Conservation (phyloP, 169 alveolate species). For the Theileria orientalis region DNA sequence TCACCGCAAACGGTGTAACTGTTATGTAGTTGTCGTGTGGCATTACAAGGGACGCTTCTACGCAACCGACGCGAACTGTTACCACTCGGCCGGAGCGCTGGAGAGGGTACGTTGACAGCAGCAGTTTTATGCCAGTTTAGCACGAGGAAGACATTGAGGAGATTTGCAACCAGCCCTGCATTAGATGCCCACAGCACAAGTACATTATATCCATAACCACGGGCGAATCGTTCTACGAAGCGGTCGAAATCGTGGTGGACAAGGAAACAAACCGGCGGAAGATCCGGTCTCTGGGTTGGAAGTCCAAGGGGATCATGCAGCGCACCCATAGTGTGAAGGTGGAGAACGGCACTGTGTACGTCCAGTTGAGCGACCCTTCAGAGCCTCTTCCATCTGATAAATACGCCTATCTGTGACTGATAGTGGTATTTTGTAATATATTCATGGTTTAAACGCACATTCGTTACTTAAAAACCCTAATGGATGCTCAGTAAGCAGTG, state of each 20-base stretch:
- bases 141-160: constrained; percentile 70
- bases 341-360: constrained; percentile 18
- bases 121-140: constrained; percentile 1
- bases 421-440: not conserved
- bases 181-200: constrained; percentile 72
- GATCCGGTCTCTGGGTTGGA: constrained; percentile 31
- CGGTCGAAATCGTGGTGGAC: constrained; percentile 35
- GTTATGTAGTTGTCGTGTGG: constrained; percentile 65
- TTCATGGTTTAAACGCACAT: not conserved
- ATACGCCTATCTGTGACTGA: constrained; percentile 31
- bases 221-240: constrained; percentile 72
- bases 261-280: not conserved
- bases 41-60: constrained; percentile 38
- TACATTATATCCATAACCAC: constrained; percentile 65
- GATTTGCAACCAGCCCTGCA: constrained; percentile 68
- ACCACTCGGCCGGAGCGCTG: constrained; percentile 73
- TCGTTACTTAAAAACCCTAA: not conserved
- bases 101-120: constrained; percentile 39
- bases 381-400: constrained; percentile 40
- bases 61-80: constrained; percentile 76
- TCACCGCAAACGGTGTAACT: not conserved
- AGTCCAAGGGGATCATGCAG: constrained; percentile 61
- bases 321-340: constrained; percentile 42
- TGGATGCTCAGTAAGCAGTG: no score
- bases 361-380: constrained; percentile 1